phyloP scores from a whole-genome alignment of 371 early-diverging fungal genomes.

The Mortierella sp. region DNA sequence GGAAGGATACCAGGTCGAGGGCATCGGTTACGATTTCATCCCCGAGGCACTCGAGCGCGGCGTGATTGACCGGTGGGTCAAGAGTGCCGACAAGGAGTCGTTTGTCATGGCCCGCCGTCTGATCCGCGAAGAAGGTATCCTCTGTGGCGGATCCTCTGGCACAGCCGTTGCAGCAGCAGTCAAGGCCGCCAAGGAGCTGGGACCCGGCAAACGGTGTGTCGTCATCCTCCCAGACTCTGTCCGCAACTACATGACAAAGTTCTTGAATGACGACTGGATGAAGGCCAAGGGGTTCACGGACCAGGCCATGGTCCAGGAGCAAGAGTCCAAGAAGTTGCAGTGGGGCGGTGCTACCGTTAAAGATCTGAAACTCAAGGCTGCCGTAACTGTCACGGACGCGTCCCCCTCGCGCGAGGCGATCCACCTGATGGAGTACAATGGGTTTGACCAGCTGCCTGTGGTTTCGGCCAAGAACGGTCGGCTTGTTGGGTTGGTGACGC shows the following conservation, averaged over 20 bases:
- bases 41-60: constrained; percentile 90
- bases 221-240: constrained; percentile 97
- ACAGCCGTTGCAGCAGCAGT: constrained; percentile 91
- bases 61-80: constrained; percentile 94
- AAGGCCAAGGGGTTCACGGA: constrained; percentile 79
- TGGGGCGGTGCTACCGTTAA: constrained; percentile 87
- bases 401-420: constrained; percentile 87
- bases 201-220: constrained; percentile 91
- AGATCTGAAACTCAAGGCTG: constrained; percentile 83
- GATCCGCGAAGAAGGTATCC: constrained; percentile 96
- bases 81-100: constrained; percentile 93
- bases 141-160: constrained; percentile 96
- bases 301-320: constrained; percentile 74
- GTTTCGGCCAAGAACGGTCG: constrained; percentile 71
- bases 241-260: constrained; percentile 98
- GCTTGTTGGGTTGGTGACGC: constrained; percentile 87
- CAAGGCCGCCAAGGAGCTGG: constrained; percentile 85
- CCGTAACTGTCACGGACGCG: constrained; percentile 79
- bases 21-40: constrained; percentile 98
- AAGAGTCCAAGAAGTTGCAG: constrained; percentile 73
- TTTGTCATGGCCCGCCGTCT: constrained; percentile 95
- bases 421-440: constrained; percentile 86
- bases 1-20: constrained; percentile 90
- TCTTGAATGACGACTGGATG: constrained; percentile 97
- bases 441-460: constrained; percentile 96